These are phyloP conservation scores for Calocybe gangraenosa DNA, from an alignment of 768 basidiomycete genomes.

Conservation along the genomic window DNA sequence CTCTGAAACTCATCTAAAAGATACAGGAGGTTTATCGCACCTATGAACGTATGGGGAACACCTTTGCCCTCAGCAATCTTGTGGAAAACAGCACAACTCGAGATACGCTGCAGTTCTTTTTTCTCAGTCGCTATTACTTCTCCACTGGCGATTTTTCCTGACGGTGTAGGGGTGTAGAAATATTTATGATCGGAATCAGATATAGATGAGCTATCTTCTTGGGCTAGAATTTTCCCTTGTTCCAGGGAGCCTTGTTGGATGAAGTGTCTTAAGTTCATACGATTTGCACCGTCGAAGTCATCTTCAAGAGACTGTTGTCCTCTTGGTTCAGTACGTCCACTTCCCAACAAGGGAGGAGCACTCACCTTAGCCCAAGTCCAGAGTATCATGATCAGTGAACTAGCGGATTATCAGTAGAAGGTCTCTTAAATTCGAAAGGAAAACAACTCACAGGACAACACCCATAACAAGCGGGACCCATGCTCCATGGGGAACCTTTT, in stretches of 20 bases:
- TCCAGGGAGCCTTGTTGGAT: conserved; percentile 32
- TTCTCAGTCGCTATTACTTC: conserved; percentile 21
- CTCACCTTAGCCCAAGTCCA: conserved; percentile 64
- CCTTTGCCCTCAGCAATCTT: conserved; percentile 50
- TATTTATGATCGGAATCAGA: conserved; percentile 1
- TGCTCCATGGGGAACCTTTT: conserved; percentile 60
- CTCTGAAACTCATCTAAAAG: background rate
- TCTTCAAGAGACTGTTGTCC: conserved; percentile 53
- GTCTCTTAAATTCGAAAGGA: background rate
- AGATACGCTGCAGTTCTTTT: conserved; percentile 34
- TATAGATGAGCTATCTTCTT: conserved; percentile 6
- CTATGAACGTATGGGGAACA: conserved; percentile 61
- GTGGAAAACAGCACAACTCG: conserved; percentile 55
- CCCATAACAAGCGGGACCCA: conserved; percentile 67
- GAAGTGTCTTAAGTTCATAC: conserved; percentile 51
- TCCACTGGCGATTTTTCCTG: conserved; percentile 10
- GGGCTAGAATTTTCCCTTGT: background rate
- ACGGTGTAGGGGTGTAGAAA: conserved; percentile 18
- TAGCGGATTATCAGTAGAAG: conserved; percentile 12
- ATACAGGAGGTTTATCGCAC: conserved; percentile 18
- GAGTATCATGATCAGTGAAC: conserved; percentile 46
- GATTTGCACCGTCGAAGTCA: conserved; percentile 52
- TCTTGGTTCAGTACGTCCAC: background rate
- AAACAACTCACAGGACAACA: conserved; percentile 34
- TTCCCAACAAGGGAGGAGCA: background rate